Evolutionary conservation across 2,329 filamentous ascomycete species (phyloP).

Genomic region (Graphiopsis chlorocephala): DNA sequence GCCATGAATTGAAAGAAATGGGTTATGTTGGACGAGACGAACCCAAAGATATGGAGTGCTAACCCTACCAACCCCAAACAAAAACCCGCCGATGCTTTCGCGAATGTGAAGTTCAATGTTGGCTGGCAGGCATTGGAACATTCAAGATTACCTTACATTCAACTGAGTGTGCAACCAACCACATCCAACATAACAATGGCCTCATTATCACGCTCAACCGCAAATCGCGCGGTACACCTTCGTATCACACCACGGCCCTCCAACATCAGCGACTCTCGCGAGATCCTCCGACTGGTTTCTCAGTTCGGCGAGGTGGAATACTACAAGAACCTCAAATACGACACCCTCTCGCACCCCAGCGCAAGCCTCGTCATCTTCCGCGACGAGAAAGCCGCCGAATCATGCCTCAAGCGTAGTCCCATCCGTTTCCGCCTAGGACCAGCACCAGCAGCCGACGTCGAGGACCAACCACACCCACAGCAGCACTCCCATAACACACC

Average conservation of each 20-base stretch:
- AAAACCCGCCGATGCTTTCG: not conserved
- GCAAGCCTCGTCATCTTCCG: slow-evolving; percentile 47
- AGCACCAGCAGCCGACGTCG: not conserved
- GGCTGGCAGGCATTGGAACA: not conserved
- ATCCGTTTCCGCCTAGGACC: slow-evolving; percentile 45
- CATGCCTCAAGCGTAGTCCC: slow-evolving; percentile 44
- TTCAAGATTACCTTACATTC: not conserved
- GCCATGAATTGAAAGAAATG: not conserved
- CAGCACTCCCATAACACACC: not conserved
- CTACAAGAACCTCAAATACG: slow-evolving; percentile 49
- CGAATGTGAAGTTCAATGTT: not conserved
- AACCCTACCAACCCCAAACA: not conserved
- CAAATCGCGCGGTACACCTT: slow-evolving; percentile 46
- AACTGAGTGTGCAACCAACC: not conserved
- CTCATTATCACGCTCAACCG: slow-evolving; percentile 31
- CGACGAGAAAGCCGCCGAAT: slow-evolving; percentile 39
- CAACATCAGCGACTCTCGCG: slow-evolving; percentile 48
- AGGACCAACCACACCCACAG: not conserved
- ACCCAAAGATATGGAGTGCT: not conserved
- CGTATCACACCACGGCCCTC: slow-evolving; percentile 47
- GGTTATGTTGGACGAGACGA: not conserved
- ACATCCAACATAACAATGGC: not conserved
- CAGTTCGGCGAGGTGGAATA: slow-evolving; percentile 50
- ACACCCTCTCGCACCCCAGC: slow-evolving; percentile 42
- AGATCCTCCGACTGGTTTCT: slow-evolving; percentile 48